phyloP scores from a whole-genome alignment of 257 asterid species.

The Euphrasia confusa region DNA sequence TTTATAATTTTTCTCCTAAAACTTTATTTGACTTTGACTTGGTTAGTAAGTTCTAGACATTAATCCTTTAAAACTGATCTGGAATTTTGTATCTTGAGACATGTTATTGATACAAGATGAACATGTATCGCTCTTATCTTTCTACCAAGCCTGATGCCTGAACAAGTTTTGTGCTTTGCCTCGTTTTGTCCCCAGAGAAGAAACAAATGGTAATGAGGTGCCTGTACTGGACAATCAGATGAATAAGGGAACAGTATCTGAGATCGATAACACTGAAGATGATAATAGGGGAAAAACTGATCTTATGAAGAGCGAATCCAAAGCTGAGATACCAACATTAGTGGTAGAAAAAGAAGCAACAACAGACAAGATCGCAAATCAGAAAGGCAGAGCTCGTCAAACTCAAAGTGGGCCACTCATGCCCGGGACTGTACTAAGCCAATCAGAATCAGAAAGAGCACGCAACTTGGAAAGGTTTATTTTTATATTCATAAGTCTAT shows the following conservation, averaged over 20 bases:
- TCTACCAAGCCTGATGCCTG: conserved; percentile 14
- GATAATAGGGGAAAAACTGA: conserved; percentile 39
- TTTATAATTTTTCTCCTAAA: conserved; percentile 9
- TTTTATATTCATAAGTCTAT: not conserved
- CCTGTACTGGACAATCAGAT: conserved; percentile 32
- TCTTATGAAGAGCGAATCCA: conserved; percentile 40
- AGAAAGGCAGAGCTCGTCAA: conserved; percentile 59
- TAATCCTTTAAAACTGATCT: conserved; percentile 2
- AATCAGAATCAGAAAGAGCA: conserved; percentile 60
- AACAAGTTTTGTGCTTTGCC: conserved; percentile 5
- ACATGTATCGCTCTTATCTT: conserved; percentile 11
- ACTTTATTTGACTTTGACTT: conserved; percentile 14
- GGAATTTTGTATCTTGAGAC: not conserved
- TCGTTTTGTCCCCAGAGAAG: conserved; percentile 45
- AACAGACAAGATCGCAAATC: conserved; percentile 46
- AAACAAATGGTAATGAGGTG: conserved; percentile 35
- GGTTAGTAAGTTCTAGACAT: conserved; percentile 10
- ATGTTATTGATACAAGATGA: conserved; percentile 16
- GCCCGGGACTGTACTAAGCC: conserved; percentile 59
- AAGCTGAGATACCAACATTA: conserved; percentile 41
- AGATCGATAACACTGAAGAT: conserved; percentile 36
- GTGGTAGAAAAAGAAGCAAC: conserved; percentile 53
- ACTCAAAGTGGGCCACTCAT: conserved; percentile 90
- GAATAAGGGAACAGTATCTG: conserved; percentile 38
- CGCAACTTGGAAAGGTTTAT: conserved; percentile 67